Evolutionary conservation across 2,329 filamentous ascomycete species (phyloP).

Genomic region (Neopestalotiopsis sp.): DNA sequence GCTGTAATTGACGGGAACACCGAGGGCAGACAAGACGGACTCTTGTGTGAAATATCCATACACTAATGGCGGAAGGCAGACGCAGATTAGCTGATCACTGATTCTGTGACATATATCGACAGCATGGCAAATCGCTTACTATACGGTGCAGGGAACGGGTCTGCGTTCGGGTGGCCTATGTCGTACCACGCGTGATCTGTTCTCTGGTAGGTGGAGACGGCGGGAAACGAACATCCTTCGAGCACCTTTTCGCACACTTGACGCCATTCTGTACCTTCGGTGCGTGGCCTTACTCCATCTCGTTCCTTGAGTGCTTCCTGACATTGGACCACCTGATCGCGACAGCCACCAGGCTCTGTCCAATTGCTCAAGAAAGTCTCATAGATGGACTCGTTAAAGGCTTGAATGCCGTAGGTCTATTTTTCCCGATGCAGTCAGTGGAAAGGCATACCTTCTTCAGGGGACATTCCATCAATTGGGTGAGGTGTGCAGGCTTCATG

Average conservation of each 20-base stretch:
- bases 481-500: background rate
- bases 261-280: background rate
- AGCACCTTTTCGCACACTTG: slow-evolving; percentile 14
- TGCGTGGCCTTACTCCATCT: slow-evolving; percentile 4
- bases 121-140: slow-evolving; percentile 25
- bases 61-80: background rate
- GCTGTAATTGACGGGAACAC: slow-evolving; percentile 65
- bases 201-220: background rate
- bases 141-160: slow-evolving; percentile 59
- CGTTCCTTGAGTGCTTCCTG: slow-evolving; percentile 20
- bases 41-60: slow-evolving; percentile 61
- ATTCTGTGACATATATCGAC: background rate
- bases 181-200: slow-evolving; percentile 25
- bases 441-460: background rate
- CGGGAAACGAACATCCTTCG: slow-evolving; percentile 15
- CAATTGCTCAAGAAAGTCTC: slow-evolving; percentile 16
- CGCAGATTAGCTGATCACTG: background rate
- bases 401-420: slow-evolving; percentile 18
- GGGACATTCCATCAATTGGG: background rate
- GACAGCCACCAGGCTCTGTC: slow-evolving; percentile 19
- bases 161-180: slow-evolving; percentile 44
- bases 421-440: background rate
- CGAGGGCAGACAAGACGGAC: slow-evolving; percentile 62
- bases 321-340: slow-evolving; percentile 10
- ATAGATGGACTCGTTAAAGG: slow-evolving; percentile 20